A percentile compares a stretch with the other conserved stretches of the same genome.
phyloP scores from a whole-genome alignment of 257 asterid species.

The Fraxinus excelsior region DNA sequence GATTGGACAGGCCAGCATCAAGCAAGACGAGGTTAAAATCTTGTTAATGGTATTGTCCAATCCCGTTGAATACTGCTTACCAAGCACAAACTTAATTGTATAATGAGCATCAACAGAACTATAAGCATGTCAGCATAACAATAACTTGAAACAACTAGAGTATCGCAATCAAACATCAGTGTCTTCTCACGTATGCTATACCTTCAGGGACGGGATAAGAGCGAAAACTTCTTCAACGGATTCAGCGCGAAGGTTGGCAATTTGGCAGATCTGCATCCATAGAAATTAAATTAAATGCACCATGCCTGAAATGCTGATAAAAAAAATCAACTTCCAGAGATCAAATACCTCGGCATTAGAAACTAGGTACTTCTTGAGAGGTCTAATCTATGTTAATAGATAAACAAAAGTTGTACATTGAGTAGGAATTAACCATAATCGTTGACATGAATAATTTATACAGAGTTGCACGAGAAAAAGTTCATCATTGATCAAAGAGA shows the following conservation, averaged over 20 bases:
- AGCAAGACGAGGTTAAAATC: neutral
- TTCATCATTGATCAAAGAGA: slow-evolving; percentile 10
- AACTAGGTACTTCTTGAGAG: slow-evolving; percentile 68
- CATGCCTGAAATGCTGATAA: slow-evolving; percentile 18
- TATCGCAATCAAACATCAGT: slow-evolving; percentile 15
- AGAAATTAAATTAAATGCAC: slow-evolving; percentile 24
- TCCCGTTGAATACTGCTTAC: neutral
- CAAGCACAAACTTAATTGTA: too few relatives aligned
- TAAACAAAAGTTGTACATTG: slow-evolving; percentile 30
- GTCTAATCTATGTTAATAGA: slow-evolving; percentile 66
- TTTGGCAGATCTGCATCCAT: slow-evolving; percentile 68
- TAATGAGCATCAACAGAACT: too few relatives aligned
- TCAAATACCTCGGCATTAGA: slow-evolving; percentile 78
- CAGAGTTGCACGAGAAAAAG: neutral
- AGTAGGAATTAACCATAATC: too few relatives aligned
- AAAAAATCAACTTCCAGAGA: slow-evolving; percentile 14
- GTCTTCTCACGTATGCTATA: slow-evolving; percentile 29
- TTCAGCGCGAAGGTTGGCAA: slow-evolving; percentile 70
- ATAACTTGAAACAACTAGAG: slow-evolving; percentile 15
- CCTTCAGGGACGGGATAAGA: slow-evolving; percentile 80
- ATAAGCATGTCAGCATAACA: neutral
- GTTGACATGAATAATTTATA: neutral
- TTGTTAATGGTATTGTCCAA: neutral
- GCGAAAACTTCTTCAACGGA: slow-evolving; percentile 86
- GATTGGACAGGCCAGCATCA: neutral